Evolutionary conservation across 2,329 filamentous ascomycete species (phyloP), one percentile per base, ranked within the genome.

Genomic region (Elsinoe perseae): DNA sequence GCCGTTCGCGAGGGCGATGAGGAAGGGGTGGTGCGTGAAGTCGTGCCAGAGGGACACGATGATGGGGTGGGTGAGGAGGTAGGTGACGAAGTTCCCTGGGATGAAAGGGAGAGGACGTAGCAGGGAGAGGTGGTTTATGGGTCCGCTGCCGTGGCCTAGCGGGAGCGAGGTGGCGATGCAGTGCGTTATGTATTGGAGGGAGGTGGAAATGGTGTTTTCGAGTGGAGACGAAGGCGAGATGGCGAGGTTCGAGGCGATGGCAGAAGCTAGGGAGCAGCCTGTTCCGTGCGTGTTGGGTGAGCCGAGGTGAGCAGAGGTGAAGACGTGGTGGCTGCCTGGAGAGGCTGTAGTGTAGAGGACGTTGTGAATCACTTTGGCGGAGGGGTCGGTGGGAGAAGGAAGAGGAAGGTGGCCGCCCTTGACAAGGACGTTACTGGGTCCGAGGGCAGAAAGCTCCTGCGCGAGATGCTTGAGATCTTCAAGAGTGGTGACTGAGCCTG

Each of bases 391-490:
- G 43, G 72, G 75, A 0, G 88, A 85, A 0, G 80, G 78, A 4
- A 97, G 80, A 1, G 92, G 90, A n/a, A 86, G 70, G 72, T 97
- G 93, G 0, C 92, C 92, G 40, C 92, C 92, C 71, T 97, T 97
- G 58, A 96, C 76, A 8, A 97, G 78, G 27, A 96, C 86, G 74
- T 86, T 90, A 61, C 81, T 80, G 0, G 90, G 85, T 0, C 91
- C 91, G 0, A 95, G 74, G 1, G 70, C 68, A 36, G 83, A 80
- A 6, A 95, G 76, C 10, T 74, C 73, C 60, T 79, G 81, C 0
- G 87, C 89, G 30, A 95, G 76, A 0, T 71, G 65, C 62, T 89
- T 82, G 38, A 96, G 70, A 42, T 87, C 87, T 3, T 81, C 75
- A 1, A 89, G 73, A 46, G 74, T 77, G 3, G 76, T 69, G 1